Base-by-base conservation (phyloP, 1,139 yeast species). In the Debaryomyces coudertii region DNA sequence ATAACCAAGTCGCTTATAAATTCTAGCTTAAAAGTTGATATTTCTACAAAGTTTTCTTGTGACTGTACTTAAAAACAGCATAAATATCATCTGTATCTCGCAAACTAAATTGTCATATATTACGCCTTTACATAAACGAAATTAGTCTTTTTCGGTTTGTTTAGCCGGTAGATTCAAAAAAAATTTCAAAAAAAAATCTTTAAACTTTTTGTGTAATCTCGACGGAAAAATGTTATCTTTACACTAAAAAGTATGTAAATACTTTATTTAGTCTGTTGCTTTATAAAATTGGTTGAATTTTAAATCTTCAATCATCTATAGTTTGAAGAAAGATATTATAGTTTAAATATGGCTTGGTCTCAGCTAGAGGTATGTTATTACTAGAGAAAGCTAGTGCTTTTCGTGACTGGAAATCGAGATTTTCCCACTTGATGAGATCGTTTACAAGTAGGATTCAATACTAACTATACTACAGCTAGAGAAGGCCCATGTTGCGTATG, bases 401-500 rank as follows among this genome's bases (percentile, higher is more conserved):
- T 16, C 14, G 15, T 9, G 2, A 7, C 28, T 7, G 11, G 28
- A 9, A 22, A 18, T 7, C 22, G 35, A 5, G 14, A 12, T 40
- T 30, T 39, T 43, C 16, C 6, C 12, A 4, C 8, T 14, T 6
- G 25, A 38, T 38, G 41, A 16, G 41, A 38, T 38, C 5, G 41
- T 38, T 28, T 20, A 27, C 31, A 28, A 16, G 36, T 23, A 35
- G 24, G 36, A n/a, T 22, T 33, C 35, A 24, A 9, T 42, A 40
- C 43, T 46, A 38, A 43, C 42, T 20, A 20, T 31, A 3, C 15
- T 31, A 3, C 33, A 71, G 76, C 50, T 73, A 42, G 72, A 73
- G 42, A 63, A 68, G 47, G 62, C 97, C 1, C 98, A 93, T 66
- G 79, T 90, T 24, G 96, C 97, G 0, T 93, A 93, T 62, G 97